These are phyloP conservation scores for Trametes pubescens DNA, from an alignment of 1,284 basidiomycete species.

Conservation along the genomic window DNA sequence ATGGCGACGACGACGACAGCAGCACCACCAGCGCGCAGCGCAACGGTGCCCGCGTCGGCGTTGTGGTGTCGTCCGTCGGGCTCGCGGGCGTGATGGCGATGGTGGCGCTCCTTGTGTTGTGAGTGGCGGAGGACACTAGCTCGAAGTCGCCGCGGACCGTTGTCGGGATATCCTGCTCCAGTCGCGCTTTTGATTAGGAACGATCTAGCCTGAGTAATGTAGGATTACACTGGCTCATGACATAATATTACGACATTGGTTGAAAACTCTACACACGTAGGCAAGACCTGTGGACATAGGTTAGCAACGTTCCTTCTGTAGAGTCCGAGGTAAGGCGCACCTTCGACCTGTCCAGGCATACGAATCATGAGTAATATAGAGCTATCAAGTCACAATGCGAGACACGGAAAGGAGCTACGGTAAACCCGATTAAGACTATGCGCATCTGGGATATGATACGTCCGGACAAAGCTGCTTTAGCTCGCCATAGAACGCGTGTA, in stretches of 20 bases:
- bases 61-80: constrained; percentile 13
- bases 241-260: background rate
- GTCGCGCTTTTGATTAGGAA: background rate
- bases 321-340: too few species aligned
- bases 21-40: background rate
- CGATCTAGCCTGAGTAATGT: background rate
- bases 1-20: background rate
- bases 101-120: constrained; percentile 5
- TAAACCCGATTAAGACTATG: too few species aligned
- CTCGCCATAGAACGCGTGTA: background rate
- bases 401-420: too few species aligned
- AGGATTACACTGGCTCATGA: constrained; percentile 1
- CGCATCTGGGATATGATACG: too few species aligned
- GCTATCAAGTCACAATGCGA: too few species aligned
- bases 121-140: background rate
- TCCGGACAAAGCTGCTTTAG: background rate
- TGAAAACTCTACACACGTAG: background rate
- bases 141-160: too few species aligned
- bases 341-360: too few species aligned
- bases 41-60: constrained; percentile 15
- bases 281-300: background rate
- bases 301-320: background rate
- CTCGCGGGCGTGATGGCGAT: constrained; percentile 12
- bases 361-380: too few species aligned
- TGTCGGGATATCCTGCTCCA: background rate